Percentiles rank a stretch among this genome's conserved stretches.
phyloP scores from a whole-genome alignment of 148 eudicot species.

The Rhododendron ferrugineum region DNA sequence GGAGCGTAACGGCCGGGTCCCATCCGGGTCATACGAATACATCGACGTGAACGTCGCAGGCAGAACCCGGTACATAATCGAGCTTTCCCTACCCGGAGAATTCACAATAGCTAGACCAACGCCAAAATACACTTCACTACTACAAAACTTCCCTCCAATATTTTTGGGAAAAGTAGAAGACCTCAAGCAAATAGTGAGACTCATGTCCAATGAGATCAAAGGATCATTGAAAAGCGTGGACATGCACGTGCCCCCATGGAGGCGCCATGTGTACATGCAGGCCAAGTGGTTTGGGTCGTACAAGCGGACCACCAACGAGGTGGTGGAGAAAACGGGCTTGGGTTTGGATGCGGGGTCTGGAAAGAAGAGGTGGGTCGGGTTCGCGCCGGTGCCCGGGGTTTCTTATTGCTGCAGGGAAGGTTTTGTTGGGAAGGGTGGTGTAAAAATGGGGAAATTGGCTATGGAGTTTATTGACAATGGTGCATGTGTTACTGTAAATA shows the following conservation, averaged over 20 bases:
- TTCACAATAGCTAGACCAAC: conserved; percentile 64
- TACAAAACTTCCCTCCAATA: conserved; percentile 40
- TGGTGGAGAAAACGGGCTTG: not conserved
- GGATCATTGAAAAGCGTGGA: conserved; percentile 42
- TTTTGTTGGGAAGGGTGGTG: conserved; percentile 27
- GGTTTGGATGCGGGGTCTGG: not conserved
- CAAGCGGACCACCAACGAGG: conserved; percentile 46
- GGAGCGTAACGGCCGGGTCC: conserved; percentile 44
- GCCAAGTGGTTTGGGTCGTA: conserved; percentile 68
- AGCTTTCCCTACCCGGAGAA: conserved; percentile 37
- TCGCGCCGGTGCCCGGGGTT: conserved; percentile 20
- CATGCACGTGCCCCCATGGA: conserved; percentile 71
- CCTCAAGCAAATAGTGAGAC: conserved; percentile 46
- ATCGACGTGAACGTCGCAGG: conserved; percentile 40
- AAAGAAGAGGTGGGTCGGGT: conserved; percentile 42
- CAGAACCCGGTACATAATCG: conserved; percentile 52
- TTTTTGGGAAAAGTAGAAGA: conserved; percentile 39
- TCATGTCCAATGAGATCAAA: conserved; percentile 57
- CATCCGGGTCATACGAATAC: conserved; percentile 67
- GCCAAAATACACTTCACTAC: conserved; percentile 32
- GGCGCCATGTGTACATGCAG: conserved; percentile 50
- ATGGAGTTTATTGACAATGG: conserved; percentile 21
- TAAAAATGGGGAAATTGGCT: conserved; percentile 44
- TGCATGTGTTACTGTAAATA: not conserved
- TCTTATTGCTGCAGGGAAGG: conserved; percentile 37